Conservation (phyloP, 148 eudicot genomes). For the Cornus kousa region DNA sequence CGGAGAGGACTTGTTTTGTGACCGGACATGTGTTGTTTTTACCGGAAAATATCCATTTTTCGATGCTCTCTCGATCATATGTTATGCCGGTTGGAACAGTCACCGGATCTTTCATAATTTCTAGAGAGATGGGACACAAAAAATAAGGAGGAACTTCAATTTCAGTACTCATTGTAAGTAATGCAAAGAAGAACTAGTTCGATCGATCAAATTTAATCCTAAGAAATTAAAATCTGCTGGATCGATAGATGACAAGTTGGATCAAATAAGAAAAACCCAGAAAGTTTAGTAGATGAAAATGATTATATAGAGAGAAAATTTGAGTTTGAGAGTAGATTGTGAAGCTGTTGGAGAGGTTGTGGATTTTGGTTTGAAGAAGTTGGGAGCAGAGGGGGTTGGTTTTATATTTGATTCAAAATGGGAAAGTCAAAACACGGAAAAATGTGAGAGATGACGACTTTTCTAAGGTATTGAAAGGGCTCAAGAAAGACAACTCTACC, state of each 20-base stretch:
- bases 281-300: not conserved
- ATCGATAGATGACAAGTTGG: not conserved
- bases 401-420: slow-evolving; percentile 24
- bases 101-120: slow-evolving; percentile 77
- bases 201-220: no score
- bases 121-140: slow-evolving; percentile 66
- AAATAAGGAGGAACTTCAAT: slow-evolving; percentile 67
- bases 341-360: slow-evolving; percentile 11
- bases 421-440: slow-evolving; percentile 55
- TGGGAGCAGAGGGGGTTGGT: slow-evolving; percentile 16
- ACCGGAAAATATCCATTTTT: slow-evolving; percentile 51
- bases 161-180: slow-evolving; percentile 21
- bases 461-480: slow-evolving; percentile 23
- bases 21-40: slow-evolving; percentile 62
- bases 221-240: no score
- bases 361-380: slow-evolving; percentile 20
- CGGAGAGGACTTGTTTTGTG: slow-evolving; percentile 57
- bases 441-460: slow-evolving; percentile 13
- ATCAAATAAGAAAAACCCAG: not conserved
- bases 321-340: not conserved
- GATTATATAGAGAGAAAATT: not conserved
- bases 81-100: slow-evolving; percentile 71
- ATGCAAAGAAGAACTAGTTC: not conserved
- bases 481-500: not conserved
- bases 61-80: slow-evolving; percentile 69